Percentiles rank a stretch among this genome's conserved stretches.
Conservation (phyloP, 2,329 filamentous ascomycete genomes). For the Aspergillus tubingensis region DNA sequence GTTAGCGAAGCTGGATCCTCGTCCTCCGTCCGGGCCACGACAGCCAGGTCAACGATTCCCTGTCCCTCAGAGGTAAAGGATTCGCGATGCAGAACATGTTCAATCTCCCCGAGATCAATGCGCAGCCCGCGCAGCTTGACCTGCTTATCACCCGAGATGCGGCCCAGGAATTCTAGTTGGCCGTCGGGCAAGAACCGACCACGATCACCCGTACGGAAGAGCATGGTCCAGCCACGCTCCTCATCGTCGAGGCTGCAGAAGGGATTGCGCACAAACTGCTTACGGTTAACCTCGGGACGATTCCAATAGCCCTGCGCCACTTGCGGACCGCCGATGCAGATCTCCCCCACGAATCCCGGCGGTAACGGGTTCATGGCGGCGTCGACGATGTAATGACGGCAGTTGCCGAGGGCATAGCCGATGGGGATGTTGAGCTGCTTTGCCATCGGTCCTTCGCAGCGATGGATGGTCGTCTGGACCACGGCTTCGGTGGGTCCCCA, state of each 20-base stretch:
- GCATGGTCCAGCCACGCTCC: neutral
- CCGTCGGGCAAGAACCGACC: neutral
- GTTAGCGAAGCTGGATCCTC: neutral
- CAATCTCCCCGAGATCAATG: conserved; percentile 6
- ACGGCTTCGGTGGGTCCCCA: conserved; percentile 1
- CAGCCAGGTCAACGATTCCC: neutral
- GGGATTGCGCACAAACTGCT: neutral
- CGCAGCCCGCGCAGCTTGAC: conserved; percentile 10
- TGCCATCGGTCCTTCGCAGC: neutral
- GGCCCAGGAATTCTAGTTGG: neutral
- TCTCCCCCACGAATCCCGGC: conserved; percentile 1
- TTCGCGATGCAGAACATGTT: neutral
- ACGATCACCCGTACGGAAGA: conserved; percentile 6
- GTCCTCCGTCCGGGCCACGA: neutral
- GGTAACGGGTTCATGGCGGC: neutral
- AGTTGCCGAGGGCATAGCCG: conserved; percentile 1
- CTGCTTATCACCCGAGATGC: conserved; percentile 3
- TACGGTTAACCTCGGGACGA: neutral
- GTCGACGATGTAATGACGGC: conserved; percentile 1
- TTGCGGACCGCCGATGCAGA: conserved; percentile 4
- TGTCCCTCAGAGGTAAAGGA: neutral
- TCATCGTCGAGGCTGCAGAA: neutral
- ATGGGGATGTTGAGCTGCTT: neutral
- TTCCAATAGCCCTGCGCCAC: neutral
- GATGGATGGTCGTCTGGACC: conserved; percentile 1